Percentiles rank a stretch among this genome's conserved stretches.
Conservation (phyloP, 2,329 filamentous ascomycete species). For the Parasarocladium wereldwijsianum region DNA sequence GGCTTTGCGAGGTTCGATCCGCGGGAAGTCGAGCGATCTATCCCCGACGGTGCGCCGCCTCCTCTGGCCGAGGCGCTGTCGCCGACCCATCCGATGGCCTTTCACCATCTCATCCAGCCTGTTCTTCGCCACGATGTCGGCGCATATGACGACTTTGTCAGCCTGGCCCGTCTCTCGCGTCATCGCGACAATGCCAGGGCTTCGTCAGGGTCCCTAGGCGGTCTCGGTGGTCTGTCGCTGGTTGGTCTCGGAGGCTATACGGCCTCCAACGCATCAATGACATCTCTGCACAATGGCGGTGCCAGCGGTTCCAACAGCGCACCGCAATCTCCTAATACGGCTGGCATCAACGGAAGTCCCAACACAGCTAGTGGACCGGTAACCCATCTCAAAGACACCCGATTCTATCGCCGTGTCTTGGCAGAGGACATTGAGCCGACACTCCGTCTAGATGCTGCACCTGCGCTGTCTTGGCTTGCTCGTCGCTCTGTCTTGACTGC, state of each 20-base stretch:
- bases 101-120: slow-evolving; percentile 70
- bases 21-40: slow-evolving; percentile 26
- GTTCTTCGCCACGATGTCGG: slow-evolving; percentile 69
- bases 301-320: slow-evolving; percentile 33
- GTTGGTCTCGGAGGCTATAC: slow-evolving; percentile 27
- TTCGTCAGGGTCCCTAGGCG: slow-evolving; percentile 52
- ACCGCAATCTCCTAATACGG: slow-evolving; percentile 37
- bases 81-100: slow-evolving; percentile 51
- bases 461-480: slow-evolving; percentile 85
- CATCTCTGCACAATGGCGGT: slow-evolving; percentile 36
- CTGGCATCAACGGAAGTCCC: slow-evolving; percentile 20
- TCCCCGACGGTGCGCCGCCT: slow-evolving; percentile 17
- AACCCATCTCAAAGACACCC: slow-evolving; percentile 69
- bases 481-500: slow-evolving; percentile 71
- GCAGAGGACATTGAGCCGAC: slow-evolving; percentile 92
- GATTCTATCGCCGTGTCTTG: slow-evolving; percentile 83
- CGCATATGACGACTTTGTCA: slow-evolving; percentile 73
- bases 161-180: slow-evolving; percentile 56
- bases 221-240: slow-evolving; percentile 29
- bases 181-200: slow-evolving; percentile 47
- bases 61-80: slow-evolving; percentile 27
- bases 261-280: slow-evolving; percentile 43
- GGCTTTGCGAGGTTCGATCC: slow-evolving; percentile 55
- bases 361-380: slow-evolving; percentile 35
- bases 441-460: slow-evolving; percentile 73